These are phyloP conservation scores for Cucurbita pepo DNA, from an alignment of 306 rosid genomes.

Conservation along the genomic window DNA sequence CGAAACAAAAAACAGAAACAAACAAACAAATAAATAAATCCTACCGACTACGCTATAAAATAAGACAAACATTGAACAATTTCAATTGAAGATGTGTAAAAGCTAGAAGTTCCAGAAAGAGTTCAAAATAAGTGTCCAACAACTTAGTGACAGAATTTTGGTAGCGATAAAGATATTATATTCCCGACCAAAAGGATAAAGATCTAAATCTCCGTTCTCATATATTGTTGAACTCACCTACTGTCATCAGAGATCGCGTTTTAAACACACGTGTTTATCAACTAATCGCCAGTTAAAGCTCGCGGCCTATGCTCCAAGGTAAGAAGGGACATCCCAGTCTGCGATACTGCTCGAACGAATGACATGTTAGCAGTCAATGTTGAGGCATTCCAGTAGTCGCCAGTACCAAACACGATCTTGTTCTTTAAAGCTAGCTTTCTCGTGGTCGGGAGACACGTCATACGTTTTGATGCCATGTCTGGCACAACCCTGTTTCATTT, in stretches of 20 bases:
- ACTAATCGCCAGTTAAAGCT: slow-evolving; percentile 73
- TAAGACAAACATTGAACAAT: too few species aligned
- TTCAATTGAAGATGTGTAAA: too few species aligned
- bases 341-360: slow-evolving; percentile 81
- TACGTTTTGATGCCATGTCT: slow-evolving; percentile 61
- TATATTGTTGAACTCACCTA: too few species aligned
- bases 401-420: slow-evolving; percentile 82
- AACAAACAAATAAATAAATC: too few species aligned
- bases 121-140: too few species aligned
- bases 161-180: too few species aligned
- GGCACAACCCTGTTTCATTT: slow-evolving; percentile 54
- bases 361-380: slow-evolving; percentile 91
- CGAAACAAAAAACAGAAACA: too few species aligned
- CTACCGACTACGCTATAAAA: too few species aligned
- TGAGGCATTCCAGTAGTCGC: slow-evolving; percentile 74
- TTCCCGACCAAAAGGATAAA: too few species aligned
- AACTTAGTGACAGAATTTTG: too few species aligned
- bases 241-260: background rate
- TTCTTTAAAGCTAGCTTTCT: slow-evolving; percentile 79
- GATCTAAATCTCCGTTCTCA: background rate
- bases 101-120: too few species aligned
- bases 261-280: background rate
- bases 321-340: slow-evolving; percentile 81
- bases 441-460: slow-evolving; percentile 71
- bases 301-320: slow-evolving; percentile 67